phyloP scores from a whole-genome alignment of 2,329 filamentous ascomycete genomes.

The Fusarium citri region DNA sequence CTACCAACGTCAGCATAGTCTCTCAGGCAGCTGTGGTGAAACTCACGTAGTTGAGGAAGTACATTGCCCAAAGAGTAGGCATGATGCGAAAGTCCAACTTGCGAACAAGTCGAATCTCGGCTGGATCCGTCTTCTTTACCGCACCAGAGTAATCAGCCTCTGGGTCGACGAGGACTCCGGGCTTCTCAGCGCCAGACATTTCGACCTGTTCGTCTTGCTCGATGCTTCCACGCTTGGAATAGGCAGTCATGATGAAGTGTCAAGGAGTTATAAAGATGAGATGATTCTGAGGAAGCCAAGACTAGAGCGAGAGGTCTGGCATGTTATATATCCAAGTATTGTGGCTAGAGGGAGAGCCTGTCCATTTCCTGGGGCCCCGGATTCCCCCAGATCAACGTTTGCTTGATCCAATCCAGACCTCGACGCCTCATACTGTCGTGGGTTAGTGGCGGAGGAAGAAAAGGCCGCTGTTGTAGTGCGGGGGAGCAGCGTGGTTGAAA shows the following conservation, averaged over 20 bases:
- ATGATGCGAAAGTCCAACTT: constrained; percentile 54
- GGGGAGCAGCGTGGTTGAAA: neutral
- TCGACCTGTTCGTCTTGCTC: constrained; percentile 36
- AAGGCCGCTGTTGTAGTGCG: neutral
- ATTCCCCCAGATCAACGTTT: neutral
- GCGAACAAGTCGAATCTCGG: constrained; percentile 52
- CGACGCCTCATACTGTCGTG: neutral
- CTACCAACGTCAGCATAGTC: constrained; percentile 14
- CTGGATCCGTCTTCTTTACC: constrained; percentile 48
- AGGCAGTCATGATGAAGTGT: constrained; percentile 21
- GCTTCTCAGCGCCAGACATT: constrained; percentile 39
- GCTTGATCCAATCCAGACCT: neutral
- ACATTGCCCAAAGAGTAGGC: constrained; percentile 53
- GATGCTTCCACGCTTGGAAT: constrained; percentile 36
- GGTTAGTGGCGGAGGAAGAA: neutral
- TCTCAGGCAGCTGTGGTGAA: rapidly evolving
- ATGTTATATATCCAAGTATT: neutral
- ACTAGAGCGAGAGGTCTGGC: neutral
- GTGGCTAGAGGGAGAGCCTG: neutral
- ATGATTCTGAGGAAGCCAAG: neutral
- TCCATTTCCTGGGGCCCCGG: neutral
- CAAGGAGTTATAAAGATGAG: neutral
- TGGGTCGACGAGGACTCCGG: constrained; percentile 32
- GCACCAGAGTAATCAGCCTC: constrained; percentile 52
- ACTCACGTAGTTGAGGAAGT: constrained; percentile 54